These are phyloP conservation scores for Pythium phragmiticola DNA, from an alignment of 352 stramenopile species.

Conservation along the genomic window DNA sequence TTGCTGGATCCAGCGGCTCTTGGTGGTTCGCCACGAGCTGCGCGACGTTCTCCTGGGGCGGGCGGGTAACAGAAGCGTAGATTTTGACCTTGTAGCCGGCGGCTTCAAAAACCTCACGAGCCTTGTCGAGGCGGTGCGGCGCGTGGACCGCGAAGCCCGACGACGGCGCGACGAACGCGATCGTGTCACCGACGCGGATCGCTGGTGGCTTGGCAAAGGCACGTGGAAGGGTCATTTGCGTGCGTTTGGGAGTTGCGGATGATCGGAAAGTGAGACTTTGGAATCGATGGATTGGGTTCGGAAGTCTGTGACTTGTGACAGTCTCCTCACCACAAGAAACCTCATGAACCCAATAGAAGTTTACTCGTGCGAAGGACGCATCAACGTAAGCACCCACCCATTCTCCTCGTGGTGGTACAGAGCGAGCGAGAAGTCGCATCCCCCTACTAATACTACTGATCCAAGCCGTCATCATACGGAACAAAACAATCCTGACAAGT, in stretches of 20 bases:
- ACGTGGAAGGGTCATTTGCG: not conserved
- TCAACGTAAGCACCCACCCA: too few relatives aligned
- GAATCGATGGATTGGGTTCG: not conserved
- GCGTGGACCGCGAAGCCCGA: constrained; percentile 41
- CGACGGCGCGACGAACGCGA: constrained; percentile 52
- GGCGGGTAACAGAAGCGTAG: constrained; percentile 38
- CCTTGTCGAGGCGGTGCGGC: constrained; percentile 44
- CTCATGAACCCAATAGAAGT: too few relatives aligned
- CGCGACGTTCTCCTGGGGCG: constrained; percentile 33
- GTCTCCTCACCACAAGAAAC: too few relatives aligned
- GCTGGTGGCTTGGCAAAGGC: constrained; percentile 22
- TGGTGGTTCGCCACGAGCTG: not conserved
- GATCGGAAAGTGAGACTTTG: not conserved
- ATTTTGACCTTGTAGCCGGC: constrained; percentile 46
- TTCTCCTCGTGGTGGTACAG: too few relatives aligned
- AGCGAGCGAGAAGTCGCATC: too few relatives aligned
- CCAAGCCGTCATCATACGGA: too few relatives aligned
- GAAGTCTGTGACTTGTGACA: not conserved
- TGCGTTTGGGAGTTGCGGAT: not conserved
- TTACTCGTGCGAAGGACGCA: too few relatives aligned
- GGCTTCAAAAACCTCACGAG: constrained; percentile 33
- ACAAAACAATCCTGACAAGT: too few relatives aligned
- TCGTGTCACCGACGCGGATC: constrained; percentile 39
- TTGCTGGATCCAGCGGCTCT: constrained; percentile 13
- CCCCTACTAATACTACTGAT: too few relatives aligned